Base-by-base conservation (phyloP, 108 stramenopile species). In the Pseudonitzschia multiseries region DNA sequence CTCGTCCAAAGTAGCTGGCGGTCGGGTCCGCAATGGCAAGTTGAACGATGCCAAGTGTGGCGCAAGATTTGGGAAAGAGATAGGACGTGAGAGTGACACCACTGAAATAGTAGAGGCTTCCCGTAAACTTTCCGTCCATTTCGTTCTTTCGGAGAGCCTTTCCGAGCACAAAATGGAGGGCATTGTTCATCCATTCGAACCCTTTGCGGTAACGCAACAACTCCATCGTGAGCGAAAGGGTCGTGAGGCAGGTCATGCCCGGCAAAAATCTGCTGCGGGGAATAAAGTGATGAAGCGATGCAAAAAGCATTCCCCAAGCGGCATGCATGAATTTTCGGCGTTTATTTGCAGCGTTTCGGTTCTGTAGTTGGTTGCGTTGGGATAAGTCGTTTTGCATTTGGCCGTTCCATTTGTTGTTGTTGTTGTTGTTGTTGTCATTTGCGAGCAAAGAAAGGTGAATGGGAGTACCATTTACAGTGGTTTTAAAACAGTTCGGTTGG, bases 51-150 rank as follows among this genome's bases (percentile, higher is more conserved):
- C 90, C 93, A 64, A 94, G 60, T 10, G 86, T 88, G 0, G 90
- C 93, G 9, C 85, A 80, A 40, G 84, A 69, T 40, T 72, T 78
- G 13, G 90, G 87, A 66, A 83, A 94, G 27, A 88, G 52, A 40
- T 71, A 76, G 20, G 87, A 78, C 43, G 85, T 92, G 28, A 73
- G 57, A 0, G 90, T 87, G 14, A 94, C 93, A 12, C 93, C 93
- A 22, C 80, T 50, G 66, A 94, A 92, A 83, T 86, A 94, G 75
- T 94, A 94, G 64, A 94, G 87, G 31, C 76, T 72, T 60, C 93
- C 93, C 14, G 93, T 94, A 70, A 94, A 94, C 69, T 87, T 90
- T 0, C 93, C 93, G 71, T 91, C 89, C 93, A 94, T 94, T 79
- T 94, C 93, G 69, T 89, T 86, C 69, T 94, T 91, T 0, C 93